A percentile compares a stretch with the other conserved stretches of the same genome.
Conservation (phyloP, 305 asterid genomes). For the Plantago lanceolata region DNA sequence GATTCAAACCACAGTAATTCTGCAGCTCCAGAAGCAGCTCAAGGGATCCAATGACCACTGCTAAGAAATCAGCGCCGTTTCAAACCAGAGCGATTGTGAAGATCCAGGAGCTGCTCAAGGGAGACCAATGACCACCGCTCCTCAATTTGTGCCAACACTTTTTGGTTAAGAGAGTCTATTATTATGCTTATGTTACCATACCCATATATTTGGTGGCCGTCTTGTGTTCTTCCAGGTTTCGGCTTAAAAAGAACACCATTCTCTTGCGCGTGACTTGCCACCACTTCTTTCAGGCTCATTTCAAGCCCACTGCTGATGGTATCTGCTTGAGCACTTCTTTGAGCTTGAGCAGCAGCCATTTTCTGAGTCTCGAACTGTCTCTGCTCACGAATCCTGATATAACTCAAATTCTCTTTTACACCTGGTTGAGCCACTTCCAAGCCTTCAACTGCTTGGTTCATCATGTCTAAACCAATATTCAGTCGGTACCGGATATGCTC, state of each 20-base stretch:
- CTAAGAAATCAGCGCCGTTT: conserved; percentile 46
- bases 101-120: conserved; percentile 72
- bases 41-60: background rate
- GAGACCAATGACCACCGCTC: conserved; percentile 71
- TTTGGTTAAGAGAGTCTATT: conserved; percentile 69
- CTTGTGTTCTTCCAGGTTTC: conserved; percentile 83
- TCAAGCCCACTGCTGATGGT: conserved; percentile 44
- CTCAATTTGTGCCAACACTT: conserved; percentile 69
- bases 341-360: conserved; percentile 71
- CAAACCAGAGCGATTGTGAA: conserved; percentile 49
- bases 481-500: conserved; percentile 61
- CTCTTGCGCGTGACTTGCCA: conserved; percentile 72
- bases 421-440: conserved; percentile 83
- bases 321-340: conserved; percentile 33
- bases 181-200: conserved; percentile 75
- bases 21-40: background rate
- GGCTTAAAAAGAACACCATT: conserved; percentile 78
- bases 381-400: conserved; percentile 63
- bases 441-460: conserved; percentile 92
- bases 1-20: background rate
- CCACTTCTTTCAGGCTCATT: conserved; percentile 79
- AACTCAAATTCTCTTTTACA: conserved; percentile 66
- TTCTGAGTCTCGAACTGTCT: conserved; percentile 84
- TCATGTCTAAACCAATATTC: conserved; percentile 67
- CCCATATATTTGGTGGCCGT: conserved; percentile 86